Conservation (phyloP, 202 grass and related monocot species). For the Brachypodium distachyon region DNA sequence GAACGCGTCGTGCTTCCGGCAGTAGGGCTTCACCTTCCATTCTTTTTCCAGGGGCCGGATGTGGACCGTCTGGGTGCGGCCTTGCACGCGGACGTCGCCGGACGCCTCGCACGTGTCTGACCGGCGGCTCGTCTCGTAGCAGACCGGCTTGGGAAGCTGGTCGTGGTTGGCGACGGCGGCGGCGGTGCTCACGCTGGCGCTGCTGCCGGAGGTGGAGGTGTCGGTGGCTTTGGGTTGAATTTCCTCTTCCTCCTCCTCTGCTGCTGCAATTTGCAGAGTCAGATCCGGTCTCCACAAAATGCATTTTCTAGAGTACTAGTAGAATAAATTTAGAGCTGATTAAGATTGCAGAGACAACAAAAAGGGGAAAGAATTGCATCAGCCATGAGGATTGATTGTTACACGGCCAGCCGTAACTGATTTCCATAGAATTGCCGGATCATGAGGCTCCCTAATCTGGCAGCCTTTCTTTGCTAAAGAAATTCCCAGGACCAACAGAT, state of each 20-base stretch:
- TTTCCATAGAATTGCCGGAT: not conserved
- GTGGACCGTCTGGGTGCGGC: constrained; percentile 39
- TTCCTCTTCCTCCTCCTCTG: constrained; percentile 30
- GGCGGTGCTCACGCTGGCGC: not conserved
- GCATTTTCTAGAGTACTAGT: no score
- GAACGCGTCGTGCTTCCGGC: constrained; percentile 59
- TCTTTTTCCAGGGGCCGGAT: constrained; percentile 31
- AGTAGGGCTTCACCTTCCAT: constrained; percentile 75
- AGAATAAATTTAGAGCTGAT: not conserved
- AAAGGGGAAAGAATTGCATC: not conserved
- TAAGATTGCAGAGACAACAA: not conserved
- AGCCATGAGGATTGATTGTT: not conserved
- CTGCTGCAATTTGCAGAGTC: constrained; percentile 7
- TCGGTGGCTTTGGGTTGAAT: constrained; percentile 1
- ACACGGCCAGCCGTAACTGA: not conserved
- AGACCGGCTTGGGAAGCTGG: constrained; percentile 28
- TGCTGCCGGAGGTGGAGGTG: not conserved
- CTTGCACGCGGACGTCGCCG: constrained; percentile 59
- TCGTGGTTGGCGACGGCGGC: not conserved
- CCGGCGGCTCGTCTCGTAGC: constrained; percentile 69
- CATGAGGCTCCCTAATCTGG: not conserved
- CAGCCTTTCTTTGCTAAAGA: not conserved
- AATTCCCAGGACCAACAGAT: not conserved
- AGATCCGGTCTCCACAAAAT: not conserved
- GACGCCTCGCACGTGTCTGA: constrained; percentile 72